These are phyloP conservation scores for Hippophae tibetana DNA, from an alignment of 306 rosid species.

Conservation along the genomic window DNA sequence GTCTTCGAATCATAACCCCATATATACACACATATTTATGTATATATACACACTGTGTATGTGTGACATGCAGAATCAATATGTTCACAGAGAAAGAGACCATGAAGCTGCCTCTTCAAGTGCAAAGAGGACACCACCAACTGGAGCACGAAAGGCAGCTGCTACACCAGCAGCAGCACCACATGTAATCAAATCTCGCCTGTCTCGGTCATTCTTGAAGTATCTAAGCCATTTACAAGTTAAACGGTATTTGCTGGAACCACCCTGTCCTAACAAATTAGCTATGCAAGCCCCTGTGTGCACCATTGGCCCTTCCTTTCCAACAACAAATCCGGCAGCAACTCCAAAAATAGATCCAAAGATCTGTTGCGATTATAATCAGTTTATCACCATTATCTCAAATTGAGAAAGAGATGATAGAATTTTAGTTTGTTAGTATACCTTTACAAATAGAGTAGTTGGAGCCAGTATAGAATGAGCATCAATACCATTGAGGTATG, in stretches of 20 bases:
- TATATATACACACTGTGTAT: too few species aligned
- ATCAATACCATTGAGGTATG: slow-evolving; percentile 79
- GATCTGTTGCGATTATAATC: slow-evolving; percentile 37
- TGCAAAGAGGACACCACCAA: slow-evolving; percentile 86
- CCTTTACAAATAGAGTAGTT: slow-evolving; percentile 74
- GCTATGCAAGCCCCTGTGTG: slow-evolving; percentile 83
- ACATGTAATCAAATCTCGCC: slow-evolving; percentile 71
- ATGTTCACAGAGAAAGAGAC: slow-evolving; percentile 22
- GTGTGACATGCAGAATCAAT: too few species aligned
- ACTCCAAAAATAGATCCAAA: slow-evolving; percentile 76
- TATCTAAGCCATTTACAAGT: slow-evolving; percentile 69
- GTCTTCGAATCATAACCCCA: too few species aligned
- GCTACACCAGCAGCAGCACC: slow-evolving; percentile 94
- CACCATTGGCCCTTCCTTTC: slow-evolving; percentile 89
- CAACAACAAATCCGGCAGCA: slow-evolving; percentile 72
- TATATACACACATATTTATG: too few species aligned
- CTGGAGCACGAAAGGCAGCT: slow-evolving; percentile 82
- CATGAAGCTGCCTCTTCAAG: slow-evolving; percentile 90
- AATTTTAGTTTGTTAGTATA: slow-evolving; percentile 6
- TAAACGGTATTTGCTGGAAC: slow-evolving; percentile 52
- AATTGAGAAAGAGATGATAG: background rate
- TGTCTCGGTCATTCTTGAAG: slow-evolving; percentile 69
- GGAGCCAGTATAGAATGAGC: slow-evolving; percentile 70
- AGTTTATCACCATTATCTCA: background rate
- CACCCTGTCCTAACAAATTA: slow-evolving; percentile 70